A percentile compares a stretch with the other conserved stretches of the same genome.
Conservation (phyloP, 192 early-diverging fungal species). For the Chytriomyces sp. region DNA sequence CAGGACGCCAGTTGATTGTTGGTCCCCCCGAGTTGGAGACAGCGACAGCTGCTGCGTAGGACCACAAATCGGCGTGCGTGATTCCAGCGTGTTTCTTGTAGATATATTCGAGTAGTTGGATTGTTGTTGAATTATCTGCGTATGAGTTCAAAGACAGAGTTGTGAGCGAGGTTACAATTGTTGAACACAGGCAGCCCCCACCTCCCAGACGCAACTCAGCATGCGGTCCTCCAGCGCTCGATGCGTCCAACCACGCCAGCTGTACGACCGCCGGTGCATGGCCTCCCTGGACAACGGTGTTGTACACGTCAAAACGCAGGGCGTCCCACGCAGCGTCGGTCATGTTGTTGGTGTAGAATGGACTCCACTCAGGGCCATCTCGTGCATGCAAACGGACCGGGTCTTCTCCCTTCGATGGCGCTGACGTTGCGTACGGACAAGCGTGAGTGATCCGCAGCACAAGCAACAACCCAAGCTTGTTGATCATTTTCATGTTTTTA, state of each 20-base stretch:
- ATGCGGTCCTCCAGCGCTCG: background rate
- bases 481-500: too few species aligned
- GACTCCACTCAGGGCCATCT: background rate
- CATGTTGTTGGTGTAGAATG: background rate
- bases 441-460: too few species aligned
- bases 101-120: background rate
- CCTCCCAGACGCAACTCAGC: background rate
- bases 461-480: too few species aligned
- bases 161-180: background rate
- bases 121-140: background rate
- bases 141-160: background rate
- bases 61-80: constrained; percentile 5
- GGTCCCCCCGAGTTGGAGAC: constrained; percentile 11
- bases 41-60: constrained; percentile 5
- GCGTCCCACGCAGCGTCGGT: background rate
- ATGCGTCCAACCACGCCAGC: background rate
- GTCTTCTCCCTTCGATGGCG: too few species aligned
- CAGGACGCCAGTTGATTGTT: constrained; percentile 13
- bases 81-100: background rate
- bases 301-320: background rate
- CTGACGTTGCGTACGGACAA: too few species aligned
- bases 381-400: background rate
- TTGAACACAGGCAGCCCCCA: background rate
- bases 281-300: background rate
- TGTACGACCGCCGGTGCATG: background rate